These are phyloP conservation scores for Pseudocercospora fuligena DNA, from an alignment of 2,329 filamentous ascomycete species.

Conservation along the genomic window DNA sequence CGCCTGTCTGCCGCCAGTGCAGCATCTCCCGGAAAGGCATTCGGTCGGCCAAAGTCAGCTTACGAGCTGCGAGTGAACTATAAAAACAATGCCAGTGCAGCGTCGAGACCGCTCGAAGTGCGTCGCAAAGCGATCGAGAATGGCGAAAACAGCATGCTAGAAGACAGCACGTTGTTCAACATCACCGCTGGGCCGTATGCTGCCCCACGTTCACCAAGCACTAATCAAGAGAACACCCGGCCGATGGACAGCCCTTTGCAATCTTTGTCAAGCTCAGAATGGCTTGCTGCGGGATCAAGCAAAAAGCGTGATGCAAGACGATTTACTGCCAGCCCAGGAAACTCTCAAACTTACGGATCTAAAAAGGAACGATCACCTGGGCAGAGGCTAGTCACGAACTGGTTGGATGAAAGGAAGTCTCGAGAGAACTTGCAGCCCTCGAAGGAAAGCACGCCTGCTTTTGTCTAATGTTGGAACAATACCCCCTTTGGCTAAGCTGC, in stretches of 20 bases:
- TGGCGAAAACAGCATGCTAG: constrained; percentile 30
- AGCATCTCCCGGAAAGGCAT: constrained; percentile 1
- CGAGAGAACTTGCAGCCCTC: constrained; percentile 21
- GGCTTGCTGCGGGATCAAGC: constrained; percentile 35
- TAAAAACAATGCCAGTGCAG: constrained; percentile 28
- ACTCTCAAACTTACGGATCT: not conserved
- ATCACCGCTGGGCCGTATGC: constrained; percentile 44
- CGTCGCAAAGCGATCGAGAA: constrained; percentile 30
- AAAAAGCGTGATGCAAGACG: constrained; percentile 6
- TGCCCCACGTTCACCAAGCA: not conserved
- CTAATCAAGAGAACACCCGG: constrained; percentile 20
- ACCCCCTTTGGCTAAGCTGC: constrained; percentile 1
- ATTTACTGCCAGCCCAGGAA: not conserved
- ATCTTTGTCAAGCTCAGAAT: constrained; percentile 38
- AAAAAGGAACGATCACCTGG: constrained; percentile 28
- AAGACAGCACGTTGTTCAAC: constrained; percentile 39
- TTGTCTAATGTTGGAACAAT: constrained; percentile 28
- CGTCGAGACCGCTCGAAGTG: constrained; percentile 32
- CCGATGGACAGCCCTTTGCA: constrained; percentile 28
- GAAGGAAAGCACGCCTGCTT: constrained; percentile 28
- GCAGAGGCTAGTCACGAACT: constrained; percentile 37
- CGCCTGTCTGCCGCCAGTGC: not conserved
- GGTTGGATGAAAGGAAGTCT: constrained; percentile 35
- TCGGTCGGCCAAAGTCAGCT: constrained; percentile 36
- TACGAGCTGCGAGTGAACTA: constrained; percentile 43